Base-by-base conservation (phyloP, 345 rosid species). In the Angophora floribunda region DNA sequence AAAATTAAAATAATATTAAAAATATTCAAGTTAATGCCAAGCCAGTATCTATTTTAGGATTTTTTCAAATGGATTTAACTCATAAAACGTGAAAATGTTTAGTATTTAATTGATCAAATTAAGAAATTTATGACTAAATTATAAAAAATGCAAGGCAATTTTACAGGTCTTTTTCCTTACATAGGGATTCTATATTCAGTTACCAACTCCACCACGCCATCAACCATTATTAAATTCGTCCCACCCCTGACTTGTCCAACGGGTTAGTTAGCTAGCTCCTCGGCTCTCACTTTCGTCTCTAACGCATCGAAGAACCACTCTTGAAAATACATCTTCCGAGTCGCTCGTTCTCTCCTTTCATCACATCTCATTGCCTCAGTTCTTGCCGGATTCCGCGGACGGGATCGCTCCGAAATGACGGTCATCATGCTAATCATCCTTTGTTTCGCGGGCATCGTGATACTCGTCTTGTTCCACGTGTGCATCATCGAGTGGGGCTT, bases 401-500 rank as follows among this genome's bases (percentile, higher is more conserved):
- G 41, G 24, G 41, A 21, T 32, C 13, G 15, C 13, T 5, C 63
- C 7, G 47, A 44, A 51, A 93, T 94, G 92, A 88, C 87, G 6
- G 88, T 93, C 28, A 84, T 91, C 41, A 89, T 92, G 26, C 85
- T 92, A 22, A 90, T 91, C 59, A 86, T 93, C 21, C 84, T 94
- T 44, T 52, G 94, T 53, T 92, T 94, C 87, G n/a, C 85, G 6
- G 94, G 90, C 4, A 88, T 95, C 63, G 94, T 91, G 36, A 65
- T 91, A 10, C 84, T 94, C 88, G 88, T 94, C 63, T 55, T 93
- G 24, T 41, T 93, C 16, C 96, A 94, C 86, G 67, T 92, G 32
- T 94, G 93, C 80, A 47, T 95, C 9, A 87, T 92, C 19, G 91
- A 91, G 90, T 88, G 93, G 92, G 84, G 89, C 49, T 90, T 90